Base-by-base conservation (phyloP, 441 rosid species). In the Arabidopsis lyrata region DNA sequence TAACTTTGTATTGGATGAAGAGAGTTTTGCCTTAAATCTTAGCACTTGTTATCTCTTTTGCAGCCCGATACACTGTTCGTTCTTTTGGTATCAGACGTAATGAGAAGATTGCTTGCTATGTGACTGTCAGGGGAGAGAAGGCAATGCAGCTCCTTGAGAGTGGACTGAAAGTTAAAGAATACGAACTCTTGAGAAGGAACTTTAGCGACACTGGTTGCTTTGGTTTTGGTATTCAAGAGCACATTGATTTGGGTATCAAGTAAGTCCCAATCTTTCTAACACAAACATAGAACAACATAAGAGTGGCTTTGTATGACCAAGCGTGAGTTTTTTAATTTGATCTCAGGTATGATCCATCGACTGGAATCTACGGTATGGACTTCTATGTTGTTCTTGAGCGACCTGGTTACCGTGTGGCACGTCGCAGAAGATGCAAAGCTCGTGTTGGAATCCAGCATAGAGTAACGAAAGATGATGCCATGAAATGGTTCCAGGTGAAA, bases 401-500 rank as follows among this genome's bases (percentile, higher is more conserved):
- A 22, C 90, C 97, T 0, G 97, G 98, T 2, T 92, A 89, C 68
- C 84, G 97, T 14, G 97, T 92, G 15, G 92, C 88, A 6, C 95
- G 95, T 13, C 91, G 93, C 65, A 83, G 93, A n/a, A 86, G 93
- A 61, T 90, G 95, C 88, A 90, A 90, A 82, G 49, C 95, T 5
- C 88, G 92, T 27, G 95, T 90, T 68, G 97, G 97, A 14, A 92
- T 93, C 70, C 92, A 86, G 22, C 98, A 93, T 38, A 83, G 97
- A 77, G 93, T 92, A 36, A 92, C 96, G 0, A 90, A 90, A 80
- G 97, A 92, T 11, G 96, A 90, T 48, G 91, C 98, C 0, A 92
- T 92, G 98, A 92, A 90, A 31, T 92, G 98, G 98, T 92, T 92
- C 76, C 95, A 89, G 72, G 95, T 90, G 45, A 92, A 89, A 68